Conservation (phyloP, 345 rosid genomes). For the Raphanus raphanistrum region DNA sequence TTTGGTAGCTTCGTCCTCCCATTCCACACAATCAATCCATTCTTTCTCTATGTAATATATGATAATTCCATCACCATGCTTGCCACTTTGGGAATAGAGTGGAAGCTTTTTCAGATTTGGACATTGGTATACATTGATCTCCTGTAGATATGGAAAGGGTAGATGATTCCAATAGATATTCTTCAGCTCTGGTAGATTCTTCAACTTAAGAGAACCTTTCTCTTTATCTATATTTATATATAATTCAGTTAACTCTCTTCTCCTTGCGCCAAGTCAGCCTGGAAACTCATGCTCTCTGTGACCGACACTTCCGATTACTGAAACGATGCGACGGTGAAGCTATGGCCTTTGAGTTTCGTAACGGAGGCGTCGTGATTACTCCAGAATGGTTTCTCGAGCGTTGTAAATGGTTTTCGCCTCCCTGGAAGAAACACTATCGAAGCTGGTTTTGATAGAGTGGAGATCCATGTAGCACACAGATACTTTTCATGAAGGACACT, state of each 20-base stretch:
- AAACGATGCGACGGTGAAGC: too few species aligned
- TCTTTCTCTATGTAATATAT: neutral
- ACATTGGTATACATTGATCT: accelerated
- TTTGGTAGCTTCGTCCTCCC: constrained; percentile 28
- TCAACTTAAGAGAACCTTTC: accelerated
- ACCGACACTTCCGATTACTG: too few species aligned
- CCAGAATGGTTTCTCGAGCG: constrained; percentile 39
- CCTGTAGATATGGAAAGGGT: constrained; percentile 1
- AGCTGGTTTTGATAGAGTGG: constrained; percentile 73
- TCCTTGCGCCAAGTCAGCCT: too few species aligned
- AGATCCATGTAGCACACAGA: constrained; percentile 80
- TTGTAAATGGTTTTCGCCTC: constrained; percentile 49
- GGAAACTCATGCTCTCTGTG: too few species aligned
- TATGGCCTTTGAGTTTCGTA: too few species aligned
- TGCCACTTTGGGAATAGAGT: constrained; percentile 3
- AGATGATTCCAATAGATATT: constrained; percentile 12
- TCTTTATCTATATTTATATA: too few species aligned
- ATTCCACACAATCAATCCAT: constrained; percentile 3
- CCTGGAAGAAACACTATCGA: constrained; percentile 61
- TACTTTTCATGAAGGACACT: constrained; percentile 57
- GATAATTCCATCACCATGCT: neutral
- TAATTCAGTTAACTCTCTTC: too few species aligned
- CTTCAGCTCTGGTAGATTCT: neutral
- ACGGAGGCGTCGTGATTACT: too few species aligned
- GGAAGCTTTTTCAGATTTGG: constrained; percentile 19